Evolutionary conservation across 441 rosid genomes (phyloP), one percentile per base, ranked within the genome.

Genomic region (Theobroma grandiflorum): DNA sequence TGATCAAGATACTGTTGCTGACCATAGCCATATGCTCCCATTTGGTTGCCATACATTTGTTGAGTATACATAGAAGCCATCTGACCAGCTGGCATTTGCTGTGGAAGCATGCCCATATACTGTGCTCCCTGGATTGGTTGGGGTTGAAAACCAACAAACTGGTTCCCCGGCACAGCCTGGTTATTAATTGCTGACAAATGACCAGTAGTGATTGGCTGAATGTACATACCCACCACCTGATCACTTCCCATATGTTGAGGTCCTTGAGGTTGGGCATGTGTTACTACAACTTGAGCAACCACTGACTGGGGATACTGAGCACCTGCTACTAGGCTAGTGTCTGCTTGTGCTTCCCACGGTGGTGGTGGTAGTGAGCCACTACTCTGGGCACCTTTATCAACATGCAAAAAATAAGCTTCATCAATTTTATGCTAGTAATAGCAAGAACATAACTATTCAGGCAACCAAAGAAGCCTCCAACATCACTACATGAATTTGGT

Each of bases 341-440:
- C 96, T 49, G 89, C 90, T 71, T 89, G 98, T 84, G 97, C 93
- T 85, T 97, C 99, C 99, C 99, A 97, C 0, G 99, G 99, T 42
- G 99, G 98, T 26, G 96, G 98, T 76, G 99, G 99, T 52, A 97
- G 88, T 26, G 97, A 87, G 75, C 84, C 85, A 78, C 80, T 78
- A 70, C 83, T 85, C 81, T 90, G 92, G 67, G 90, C 85, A 89
- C 98, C 99, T 95, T 89, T 26, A 35, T 69, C 85, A 81, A 61
- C 55, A 86, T 58, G 70, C 75, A 84, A 84, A 73, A 85, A 15
- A 55, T 71, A 20, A 82, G 79, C 18, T 74, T 31, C 72, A 49
- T 69, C 31, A 57, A 33, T 73, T 55, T 64, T 26, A 52, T 65
- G 3, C 55, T 26, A 47, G 50, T 15, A 50, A 35, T 61, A 20